Evolutionary conservation across 768 basidiomycete species (phyloP).

Genomic region (Boletus sp.): DNA sequence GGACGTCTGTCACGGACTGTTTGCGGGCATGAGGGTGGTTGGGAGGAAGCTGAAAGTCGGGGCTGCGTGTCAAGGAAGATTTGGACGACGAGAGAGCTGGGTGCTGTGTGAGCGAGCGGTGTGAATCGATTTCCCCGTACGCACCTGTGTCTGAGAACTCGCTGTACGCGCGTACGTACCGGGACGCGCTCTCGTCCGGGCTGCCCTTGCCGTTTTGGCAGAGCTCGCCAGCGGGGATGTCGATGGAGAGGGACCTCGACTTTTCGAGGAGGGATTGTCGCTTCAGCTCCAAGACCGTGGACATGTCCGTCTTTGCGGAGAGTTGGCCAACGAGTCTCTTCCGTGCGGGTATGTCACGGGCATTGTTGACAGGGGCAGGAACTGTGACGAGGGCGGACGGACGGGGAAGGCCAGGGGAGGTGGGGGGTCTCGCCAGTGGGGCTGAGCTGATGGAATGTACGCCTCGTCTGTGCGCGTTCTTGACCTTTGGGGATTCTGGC

Average conservation of each 20-base stretch:
- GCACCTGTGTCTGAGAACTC: slow-evolving; percentile 26
- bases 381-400: slow-evolving; percentile 32
- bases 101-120: slow-evolving; percentile 7
- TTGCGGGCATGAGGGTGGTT: slow-evolving; percentile 80
- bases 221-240: slow-evolving; percentile 52
- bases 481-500: slow-evolving; percentile 39
- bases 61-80: slow-evolving; percentile 45
- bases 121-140: not conserved
- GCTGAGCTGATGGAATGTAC: slow-evolving; percentile 84
- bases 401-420: slow-evolving; percentile 66
- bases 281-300: slow-evolving; percentile 52
- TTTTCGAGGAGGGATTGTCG: slow-evolving; percentile 54
- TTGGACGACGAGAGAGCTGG: slow-evolving; percentile 3
- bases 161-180: slow-evolving; percentile 33
- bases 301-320: slow-evolving; percentile 37
- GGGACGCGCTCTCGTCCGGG: slow-evolving; percentile 10
- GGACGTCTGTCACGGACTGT: slow-evolving; percentile 60
- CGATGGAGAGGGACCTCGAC: slow-evolving; percentile 59
- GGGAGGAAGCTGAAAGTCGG: slow-evolving; percentile 50
- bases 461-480: slow-evolving; percentile 58
- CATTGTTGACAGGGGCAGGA: slow-evolving; percentile 18
- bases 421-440: slow-evolving; percentile 77
- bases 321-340: slow-evolving; percentile 57
- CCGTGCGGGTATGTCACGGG: slow-evolving; percentile 38
- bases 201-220: slow-evolving; percentile 20